Conservation (phyloP, 2,329 filamentous ascomycete species). For the Chaetomiaceae sp. region DNA sequence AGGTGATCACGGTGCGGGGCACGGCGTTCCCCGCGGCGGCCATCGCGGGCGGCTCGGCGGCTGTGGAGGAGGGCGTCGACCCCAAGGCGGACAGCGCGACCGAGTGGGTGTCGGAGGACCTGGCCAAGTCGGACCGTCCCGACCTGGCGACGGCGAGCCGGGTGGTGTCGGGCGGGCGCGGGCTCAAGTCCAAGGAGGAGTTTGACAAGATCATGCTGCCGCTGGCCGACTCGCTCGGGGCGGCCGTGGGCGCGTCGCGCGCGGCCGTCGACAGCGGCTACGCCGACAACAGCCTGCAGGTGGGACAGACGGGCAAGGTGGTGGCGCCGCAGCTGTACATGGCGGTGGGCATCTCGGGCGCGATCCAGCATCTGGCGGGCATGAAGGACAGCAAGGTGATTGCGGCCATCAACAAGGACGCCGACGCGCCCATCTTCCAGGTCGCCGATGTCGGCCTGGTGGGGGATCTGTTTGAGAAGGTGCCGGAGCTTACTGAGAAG, state of each 20-base stretch:
- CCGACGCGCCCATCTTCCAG: slow-evolving; percentile 96
- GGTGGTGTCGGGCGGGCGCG: slow-evolving; percentile 90
- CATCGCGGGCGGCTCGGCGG: slow-evolving; percentile 65
- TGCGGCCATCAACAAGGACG: slow-evolving; percentile 96
- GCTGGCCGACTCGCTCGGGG: slow-evolving; percentile 84
- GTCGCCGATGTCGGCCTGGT: slow-evolving; percentile 94
- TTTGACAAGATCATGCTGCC: slow-evolving; percentile 92
- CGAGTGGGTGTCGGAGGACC: slow-evolving; percentile 91
- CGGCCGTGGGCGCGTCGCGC: slow-evolving; percentile 91
- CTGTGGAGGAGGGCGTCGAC: slow-evolving; percentile 76
- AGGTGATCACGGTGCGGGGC: slow-evolving; percentile 86
- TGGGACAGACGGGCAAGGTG: slow-evolving; percentile 98
- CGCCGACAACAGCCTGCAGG: slow-evolving; percentile 96
- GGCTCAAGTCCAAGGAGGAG: slow-evolving; percentile 95
- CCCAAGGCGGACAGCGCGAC: slow-evolving; percentile 68
- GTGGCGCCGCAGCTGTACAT: slow-evolving; percentile 94
- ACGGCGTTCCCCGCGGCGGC: slow-evolving; percentile 81
- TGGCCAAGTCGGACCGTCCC: slow-evolving; percentile 88
- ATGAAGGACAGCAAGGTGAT: slow-evolving; percentile 99
- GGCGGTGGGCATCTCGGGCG: slow-evolving; percentile 91
- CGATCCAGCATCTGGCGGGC: slow-evolving; percentile 95
- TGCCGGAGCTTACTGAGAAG: slow-evolving; percentile 95
- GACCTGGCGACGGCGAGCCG: slow-evolving; percentile 84
- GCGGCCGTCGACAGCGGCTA: slow-evolving; percentile 96
- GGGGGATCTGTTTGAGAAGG: slow-evolving; percentile 91